A percentile compares a stretch with the other conserved stretches of the same genome.
Evolutionary conservation across 129 eudicot species (phyloP).

Genomic region (Chrysanthemum makinoi): DNA sequence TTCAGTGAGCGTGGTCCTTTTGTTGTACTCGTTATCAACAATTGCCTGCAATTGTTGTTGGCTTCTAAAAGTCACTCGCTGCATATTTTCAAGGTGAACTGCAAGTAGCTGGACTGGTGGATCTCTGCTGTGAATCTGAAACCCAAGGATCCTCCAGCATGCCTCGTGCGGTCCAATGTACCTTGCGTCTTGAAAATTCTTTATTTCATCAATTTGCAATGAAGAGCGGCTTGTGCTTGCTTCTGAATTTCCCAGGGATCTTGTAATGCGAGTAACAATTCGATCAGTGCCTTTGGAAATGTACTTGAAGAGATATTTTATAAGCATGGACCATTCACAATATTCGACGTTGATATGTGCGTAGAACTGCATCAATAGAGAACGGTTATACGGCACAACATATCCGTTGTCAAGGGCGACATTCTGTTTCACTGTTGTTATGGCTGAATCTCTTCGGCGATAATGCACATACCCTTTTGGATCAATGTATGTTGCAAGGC

Average conservation of each 20-base stretch:
- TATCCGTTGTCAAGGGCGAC: background rate
- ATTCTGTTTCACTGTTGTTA: background rate
- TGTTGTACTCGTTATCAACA: background rate
- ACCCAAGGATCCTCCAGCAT: background rate
- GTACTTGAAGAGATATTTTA: background rate
- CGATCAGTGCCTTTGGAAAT: background rate
- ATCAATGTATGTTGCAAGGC: background rate
- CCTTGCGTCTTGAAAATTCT: background rate
- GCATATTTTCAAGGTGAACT: constrained; percentile 19
- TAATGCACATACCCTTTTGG: background rate
- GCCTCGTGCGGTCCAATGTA: background rate
- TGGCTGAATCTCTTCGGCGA: background rate
- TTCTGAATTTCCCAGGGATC: no score
- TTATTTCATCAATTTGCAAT: background rate
- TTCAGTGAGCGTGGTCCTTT: background rate
- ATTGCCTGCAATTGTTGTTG: background rate
- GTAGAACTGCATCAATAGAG: background rate
- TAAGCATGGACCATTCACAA: background rate
- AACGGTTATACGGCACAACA: background rate
- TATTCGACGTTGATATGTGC: constrained; percentile 4
- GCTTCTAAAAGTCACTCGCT: background rate
- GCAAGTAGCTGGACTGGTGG: background rate
- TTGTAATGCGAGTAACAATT: no score
- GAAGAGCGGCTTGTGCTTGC: no score
- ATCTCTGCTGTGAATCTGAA: background rate